A percentile compares a stretch with the other conserved stretches of the same genome.
These are phyloP conservation scores for Acanthamoeba culbertsoni DNA, from an alignment of 208 protist species.

Conservation along the genomic window DNA sequence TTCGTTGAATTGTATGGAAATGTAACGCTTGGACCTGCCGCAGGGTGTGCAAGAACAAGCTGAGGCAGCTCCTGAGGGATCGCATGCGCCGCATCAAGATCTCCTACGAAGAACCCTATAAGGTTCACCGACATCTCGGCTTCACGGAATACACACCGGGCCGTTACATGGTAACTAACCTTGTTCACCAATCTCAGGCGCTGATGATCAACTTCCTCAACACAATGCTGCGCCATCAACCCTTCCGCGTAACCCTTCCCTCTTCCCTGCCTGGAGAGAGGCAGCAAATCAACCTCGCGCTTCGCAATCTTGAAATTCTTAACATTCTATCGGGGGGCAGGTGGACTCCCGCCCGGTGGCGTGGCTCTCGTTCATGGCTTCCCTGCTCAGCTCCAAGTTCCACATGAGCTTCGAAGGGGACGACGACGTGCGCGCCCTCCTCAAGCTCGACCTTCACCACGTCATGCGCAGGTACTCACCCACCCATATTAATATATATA, in stretches of 20 bases:
- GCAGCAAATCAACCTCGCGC: neutral
- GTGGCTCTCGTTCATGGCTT: conserved; percentile 35
- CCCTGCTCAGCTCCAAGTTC: conserved; percentile 14
- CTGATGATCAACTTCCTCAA: conserved; percentile 61
- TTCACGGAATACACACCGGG: neutral
- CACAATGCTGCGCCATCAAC: conserved; percentile 39
- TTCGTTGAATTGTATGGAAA: neutral
- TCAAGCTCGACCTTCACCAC: neutral
- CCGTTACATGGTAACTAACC: neutral
- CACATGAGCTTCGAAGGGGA: neutral
- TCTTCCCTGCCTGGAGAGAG: too few species aligned
- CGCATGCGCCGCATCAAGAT: conserved; percentile 40
- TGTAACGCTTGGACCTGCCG: neutral
- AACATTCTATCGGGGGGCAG: neutral
- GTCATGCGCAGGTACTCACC: neutral
- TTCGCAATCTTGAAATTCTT: neutral
- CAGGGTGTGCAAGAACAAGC: conserved; percentile 56
- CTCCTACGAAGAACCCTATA: conserved; percentile 57
- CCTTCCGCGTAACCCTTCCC: neutral
- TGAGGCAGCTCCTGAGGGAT: conserved; percentile 34
- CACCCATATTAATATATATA: too few species aligned
- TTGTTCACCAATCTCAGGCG: neutral
- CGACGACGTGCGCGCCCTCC: neutral
- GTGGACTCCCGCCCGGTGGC: conserved; percentile 28
- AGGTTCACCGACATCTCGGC: neutral